Base-by-base conservation (phyloP, 2,329 filamentous ascomycete genomes). In the Cladophialophora exuberans region DNA sequence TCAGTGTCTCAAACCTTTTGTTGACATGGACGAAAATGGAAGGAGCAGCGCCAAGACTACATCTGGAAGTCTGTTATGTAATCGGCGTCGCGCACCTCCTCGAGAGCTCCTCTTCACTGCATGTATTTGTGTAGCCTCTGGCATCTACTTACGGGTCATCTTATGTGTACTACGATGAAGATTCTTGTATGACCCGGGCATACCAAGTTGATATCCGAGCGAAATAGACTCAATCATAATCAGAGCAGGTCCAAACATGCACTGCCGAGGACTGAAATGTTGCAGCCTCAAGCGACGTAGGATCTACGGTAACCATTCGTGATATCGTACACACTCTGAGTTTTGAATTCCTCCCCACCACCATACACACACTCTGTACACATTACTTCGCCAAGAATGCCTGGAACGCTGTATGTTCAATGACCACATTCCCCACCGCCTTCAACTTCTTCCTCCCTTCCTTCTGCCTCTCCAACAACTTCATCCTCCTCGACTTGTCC, bases 391-490 rank as follows among this genome's bases (percentile, higher is more conserved):
- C 83, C 70, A 99, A 73, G 70, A 99, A 99, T 63, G 85, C 89
- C 72, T 99, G 94, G 70, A 97, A 99, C 2, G 92, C 91, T 64
- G 90, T 88, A 66, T 97, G 91, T 59, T 97, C 92, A 70, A 99
- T 97, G n/a, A 91, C 82, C 1, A 99, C 92, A 68, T 96, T 96
- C 0, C 94, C 89, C 45, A 81, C 76, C 9, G 79, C 78, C 56
- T 90, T 84, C 56, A 99, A 74, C 72, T 87, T 88, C 82, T 96
- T 97, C 52, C 91, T 82, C 0, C 94, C 94, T 63, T 92, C 92
- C 76, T 99, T 99, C 73, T 99, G 94, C 79, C 93, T 96, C 75
- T 97, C 93, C 9, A 99, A 74, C 62, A 99, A 73, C 73, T 99
- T 99, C 66, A 85, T 83, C 31, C 92, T 82, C 55, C 94, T 79